These are phyloP conservation scores for Miscanthus sacchariflorus DNA, from an alignment of 202 grass and related monocot genomes.

Conservation along the genomic window DNA sequence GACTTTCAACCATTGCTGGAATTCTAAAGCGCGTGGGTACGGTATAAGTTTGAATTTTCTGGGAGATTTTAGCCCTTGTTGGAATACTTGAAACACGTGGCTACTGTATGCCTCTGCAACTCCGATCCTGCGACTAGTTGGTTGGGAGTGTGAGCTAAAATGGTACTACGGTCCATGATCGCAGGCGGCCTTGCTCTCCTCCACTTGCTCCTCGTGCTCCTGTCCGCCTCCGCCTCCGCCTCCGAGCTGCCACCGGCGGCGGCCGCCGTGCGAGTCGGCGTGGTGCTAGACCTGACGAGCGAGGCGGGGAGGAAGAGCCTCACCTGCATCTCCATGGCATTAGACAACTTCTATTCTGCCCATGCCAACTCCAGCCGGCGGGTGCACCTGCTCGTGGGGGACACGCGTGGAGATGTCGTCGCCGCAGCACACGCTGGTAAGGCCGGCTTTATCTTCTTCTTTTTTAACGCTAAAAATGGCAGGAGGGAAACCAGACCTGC, in stretches of 20 bases:
- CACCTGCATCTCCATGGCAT: slow-evolving; percentile 25
- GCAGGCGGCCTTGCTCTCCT: background rate
- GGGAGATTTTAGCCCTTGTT: no score
- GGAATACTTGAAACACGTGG: no score
- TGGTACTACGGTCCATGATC: background rate
- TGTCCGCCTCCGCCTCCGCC: no score
- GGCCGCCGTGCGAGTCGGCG: slow-evolving; percentile 21
- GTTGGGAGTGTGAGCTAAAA: no score
- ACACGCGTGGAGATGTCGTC: slow-evolving; percentile 32
- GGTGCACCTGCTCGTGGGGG: slow-evolving; percentile 18
- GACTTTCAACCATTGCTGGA: no score
- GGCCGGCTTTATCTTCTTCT: no score
- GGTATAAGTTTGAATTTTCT: no score
- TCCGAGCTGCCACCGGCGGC: background rate
- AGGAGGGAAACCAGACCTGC: no score
- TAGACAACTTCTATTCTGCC: slow-evolving; percentile 20
- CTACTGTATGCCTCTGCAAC: no score
- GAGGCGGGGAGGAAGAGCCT: slow-evolving; percentile 34
- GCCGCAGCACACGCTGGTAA: slow-evolving; percentile 37
- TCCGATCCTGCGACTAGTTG: no score
- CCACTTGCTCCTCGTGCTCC: background rate
- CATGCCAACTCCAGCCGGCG: background rate
- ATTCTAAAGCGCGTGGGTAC: no score
- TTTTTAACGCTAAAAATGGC: no score
- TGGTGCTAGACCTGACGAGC: slow-evolving; percentile 42